Evolutionary conservation across 257 asterid species (phyloP).

Genomic region (Jaltomata sinuosa): DNA sequence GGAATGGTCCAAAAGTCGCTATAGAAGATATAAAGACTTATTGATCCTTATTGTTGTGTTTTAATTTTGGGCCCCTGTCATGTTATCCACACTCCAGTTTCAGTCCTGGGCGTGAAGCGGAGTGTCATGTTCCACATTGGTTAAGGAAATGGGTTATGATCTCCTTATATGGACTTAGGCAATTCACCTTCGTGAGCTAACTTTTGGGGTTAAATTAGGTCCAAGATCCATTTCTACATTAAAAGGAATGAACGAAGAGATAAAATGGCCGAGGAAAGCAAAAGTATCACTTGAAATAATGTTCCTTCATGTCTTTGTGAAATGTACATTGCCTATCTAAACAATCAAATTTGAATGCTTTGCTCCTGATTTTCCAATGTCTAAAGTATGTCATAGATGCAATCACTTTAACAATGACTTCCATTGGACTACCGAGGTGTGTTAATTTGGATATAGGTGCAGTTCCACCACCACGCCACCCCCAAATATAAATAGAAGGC

Average conservation of each 20-base stretch:
- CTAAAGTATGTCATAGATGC: background rate
- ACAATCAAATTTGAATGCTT: background rate
- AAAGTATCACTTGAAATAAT: background rate
- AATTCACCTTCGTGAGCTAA: background rate
- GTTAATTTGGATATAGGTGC: background rate
- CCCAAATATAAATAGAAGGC: background rate
- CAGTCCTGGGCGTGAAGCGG: background rate
- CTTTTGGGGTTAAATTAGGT: background rate
- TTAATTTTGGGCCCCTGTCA: background rate
- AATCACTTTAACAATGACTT: background rate
- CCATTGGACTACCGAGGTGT: background rate
- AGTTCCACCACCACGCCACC: background rate
- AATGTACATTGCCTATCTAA: background rate
- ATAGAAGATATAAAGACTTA: no score
- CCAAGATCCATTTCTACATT: background rate
- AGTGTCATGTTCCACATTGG: background rate
- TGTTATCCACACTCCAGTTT: background rate
- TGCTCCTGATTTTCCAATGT: background rate
- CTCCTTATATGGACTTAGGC: background rate
- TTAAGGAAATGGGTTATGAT: background rate
- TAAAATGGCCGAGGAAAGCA: background rate
- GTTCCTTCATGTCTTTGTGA: background rate
- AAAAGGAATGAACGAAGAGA: background rate
- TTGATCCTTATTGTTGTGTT: background rate
- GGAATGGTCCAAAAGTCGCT: no score